A percentile compares a stretch with the other conserved stretches of the same genome.
Conservation (phyloP, 169 alveolate species). For the Cryptosporidium tyzzeri region DNA sequence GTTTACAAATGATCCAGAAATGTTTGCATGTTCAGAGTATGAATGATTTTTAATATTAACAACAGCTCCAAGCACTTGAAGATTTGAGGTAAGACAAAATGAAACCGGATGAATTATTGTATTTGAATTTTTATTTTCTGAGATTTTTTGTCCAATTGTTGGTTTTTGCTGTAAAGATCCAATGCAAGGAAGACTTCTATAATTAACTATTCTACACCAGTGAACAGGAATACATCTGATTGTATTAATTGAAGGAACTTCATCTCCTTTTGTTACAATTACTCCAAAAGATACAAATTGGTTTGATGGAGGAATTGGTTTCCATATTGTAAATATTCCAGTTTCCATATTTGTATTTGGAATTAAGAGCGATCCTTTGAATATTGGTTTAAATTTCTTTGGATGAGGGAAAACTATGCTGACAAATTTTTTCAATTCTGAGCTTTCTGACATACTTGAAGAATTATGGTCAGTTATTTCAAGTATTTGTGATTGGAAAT, state of each 20-base stretch:
- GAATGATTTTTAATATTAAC: constrained; percentile 22
- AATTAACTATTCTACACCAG: constrained; percentile 61
- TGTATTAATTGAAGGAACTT: neutral
- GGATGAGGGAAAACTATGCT: constrained; percentile 40
- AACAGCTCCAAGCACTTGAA: constrained; percentile 40
- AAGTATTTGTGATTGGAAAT: constrained; percentile 22
- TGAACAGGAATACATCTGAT: constrained; percentile 54
- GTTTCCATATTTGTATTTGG: constrained; percentile 32
- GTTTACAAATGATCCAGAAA: constrained; percentile 40
- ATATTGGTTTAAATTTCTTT: constrained; percentile 55
- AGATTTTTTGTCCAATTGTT: neutral
- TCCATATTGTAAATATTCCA: constrained; percentile 58
- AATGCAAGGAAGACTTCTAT: constrained; percentile 26
- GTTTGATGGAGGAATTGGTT: constrained; percentile 55
- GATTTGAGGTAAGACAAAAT: constrained; percentile 5
- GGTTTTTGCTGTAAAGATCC: constrained; percentile 20
- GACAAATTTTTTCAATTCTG: constrained; percentile 48
- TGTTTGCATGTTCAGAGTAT: neutral
- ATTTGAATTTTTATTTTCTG: neutral
- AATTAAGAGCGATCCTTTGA: constrained; percentile 41
- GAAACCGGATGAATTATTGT: constrained; percentile 46
- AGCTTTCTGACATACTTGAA: constrained; percentile 69
- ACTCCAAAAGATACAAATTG: constrained; percentile 41
- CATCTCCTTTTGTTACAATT: constrained; percentile 48
- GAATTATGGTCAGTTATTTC: constrained; percentile 55